These are phyloP conservation scores for Geotrichum restrictum DNA, from an alignment of 1,139 yeast genomes.

Conservation along the genomic window DNA sequence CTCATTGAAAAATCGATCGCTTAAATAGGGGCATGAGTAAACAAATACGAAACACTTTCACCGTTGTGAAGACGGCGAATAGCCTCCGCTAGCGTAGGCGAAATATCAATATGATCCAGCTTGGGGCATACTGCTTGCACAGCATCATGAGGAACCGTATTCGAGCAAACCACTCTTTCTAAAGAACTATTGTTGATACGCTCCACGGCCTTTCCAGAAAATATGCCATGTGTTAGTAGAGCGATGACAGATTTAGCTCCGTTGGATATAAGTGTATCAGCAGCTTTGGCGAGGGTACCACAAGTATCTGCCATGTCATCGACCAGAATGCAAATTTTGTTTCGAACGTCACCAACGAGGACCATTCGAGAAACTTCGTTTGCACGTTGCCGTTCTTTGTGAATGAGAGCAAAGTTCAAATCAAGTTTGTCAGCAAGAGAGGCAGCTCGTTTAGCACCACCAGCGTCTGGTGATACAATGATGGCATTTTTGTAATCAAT, in stretches of 20 bases:
- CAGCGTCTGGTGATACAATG: slow-evolving; percentile 95
- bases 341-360: slow-evolving; percentile 87
- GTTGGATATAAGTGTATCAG: slow-evolving; percentile 75
- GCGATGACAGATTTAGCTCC: slow-evolving; percentile 85
- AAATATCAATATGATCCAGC: slow-evolving; percentile 77
- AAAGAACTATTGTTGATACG: slow-evolving; percentile 74
- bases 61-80: slow-evolving; percentile 96
- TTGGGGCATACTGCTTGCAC: slow-evolving; percentile 65
- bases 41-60: slow-evolving; percentile 88
- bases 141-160: slow-evolving; percentile 85
- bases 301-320: slow-evolving; percentile 99
- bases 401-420: slow-evolving; percentile 88
- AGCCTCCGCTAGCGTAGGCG: slow-evolving; percentile 78
- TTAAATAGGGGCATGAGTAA: slow-evolving; percentile 65
- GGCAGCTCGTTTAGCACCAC: slow-evolving; percentile 98
- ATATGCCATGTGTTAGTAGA: slow-evolving; percentile 90
- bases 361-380: slow-evolving; percentile 94
- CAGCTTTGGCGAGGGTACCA: slow-evolving; percentile 93
- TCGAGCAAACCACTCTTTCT: slow-evolving; percentile 81
- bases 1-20: no score
- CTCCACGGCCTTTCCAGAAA: slow-evolving; percentile 79
- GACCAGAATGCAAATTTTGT: slow-evolving; percentile 79
- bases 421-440: slow-evolving; percentile 88
- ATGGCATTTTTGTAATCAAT: slow-evolving; percentile 60
- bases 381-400: slow-evolving; percentile 91